These are phyloP conservation scores for Dissophora ornata DNA, from an alignment of 192 early-diverging fungal species.

Conservation along the genomic window DNA sequence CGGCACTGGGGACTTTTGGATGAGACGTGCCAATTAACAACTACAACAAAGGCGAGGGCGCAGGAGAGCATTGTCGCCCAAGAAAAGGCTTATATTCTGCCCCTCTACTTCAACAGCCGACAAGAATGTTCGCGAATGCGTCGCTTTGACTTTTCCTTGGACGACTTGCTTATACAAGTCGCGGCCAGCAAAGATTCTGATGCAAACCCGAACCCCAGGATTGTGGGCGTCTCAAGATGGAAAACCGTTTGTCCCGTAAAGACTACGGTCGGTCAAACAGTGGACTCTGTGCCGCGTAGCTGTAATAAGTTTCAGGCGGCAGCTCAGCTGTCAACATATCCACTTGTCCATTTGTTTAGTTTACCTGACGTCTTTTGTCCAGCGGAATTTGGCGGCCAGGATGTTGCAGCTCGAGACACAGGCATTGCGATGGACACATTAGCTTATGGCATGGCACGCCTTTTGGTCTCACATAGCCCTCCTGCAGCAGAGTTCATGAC, in stretches of 20 bases:
- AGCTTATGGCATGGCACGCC: background rate
- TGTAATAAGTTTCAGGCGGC: slow-evolving; percentile 8
- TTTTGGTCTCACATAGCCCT: background rate
- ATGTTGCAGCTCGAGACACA: background rate
- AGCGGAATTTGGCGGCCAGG: slow-evolving; percentile 5
- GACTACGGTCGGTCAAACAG: background rate
- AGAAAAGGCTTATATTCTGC: background rate
- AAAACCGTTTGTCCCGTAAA: slow-evolving; percentile 7
- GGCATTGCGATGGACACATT: background rate
- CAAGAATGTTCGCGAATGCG: background rate
- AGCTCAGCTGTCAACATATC: slow-evolving; percentile 19
- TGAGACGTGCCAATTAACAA: background rate
- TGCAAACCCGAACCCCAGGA: background rate
- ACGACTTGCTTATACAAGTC: slow-evolving; percentile 19
- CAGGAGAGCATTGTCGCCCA: background rate
- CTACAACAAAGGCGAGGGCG: background rate
- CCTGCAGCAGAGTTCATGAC: slow-evolving; percentile 19
- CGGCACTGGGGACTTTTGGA: too few relatives aligned
- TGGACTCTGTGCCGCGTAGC: background rate
- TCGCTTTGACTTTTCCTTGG: slow-evolving; percentile 32
- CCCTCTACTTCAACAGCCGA: background rate
- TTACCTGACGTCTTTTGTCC: slow-evolving; percentile 27
- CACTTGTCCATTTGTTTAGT: slow-evolving; percentile 34
- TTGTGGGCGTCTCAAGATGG: slow-evolving; percentile 31
- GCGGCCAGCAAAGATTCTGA: background rate